Evolutionary conservation across 2,329 filamentous ascomycete genomes (phyloP).

Genomic region (Clonostachys sp.): DNA sequence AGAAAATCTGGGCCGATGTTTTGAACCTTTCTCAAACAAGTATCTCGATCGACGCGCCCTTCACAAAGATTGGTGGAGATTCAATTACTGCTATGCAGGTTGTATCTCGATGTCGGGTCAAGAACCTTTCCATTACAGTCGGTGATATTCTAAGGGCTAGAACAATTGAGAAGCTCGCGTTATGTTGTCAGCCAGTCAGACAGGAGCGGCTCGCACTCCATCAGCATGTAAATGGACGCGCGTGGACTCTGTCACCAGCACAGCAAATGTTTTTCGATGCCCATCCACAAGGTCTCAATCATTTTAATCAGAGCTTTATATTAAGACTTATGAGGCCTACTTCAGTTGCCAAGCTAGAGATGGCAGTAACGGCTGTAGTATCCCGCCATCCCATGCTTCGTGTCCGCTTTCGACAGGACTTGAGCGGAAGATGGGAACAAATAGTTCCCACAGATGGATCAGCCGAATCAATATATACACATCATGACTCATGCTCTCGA

Average conservation of each 20-base stretch:
- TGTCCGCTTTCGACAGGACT: constrained; percentile 3
- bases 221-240: constrained; percentile 24
- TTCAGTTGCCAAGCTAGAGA: constrained; percentile 5
- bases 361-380: constrained; percentile 10
- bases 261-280: constrained; percentile 36
- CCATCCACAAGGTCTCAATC: constrained; percentile 17
- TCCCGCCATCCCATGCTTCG: constrained; percentile 7
- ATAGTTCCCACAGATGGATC: not conserved
- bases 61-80: constrained; percentile 35
- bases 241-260: constrained; percentile 31
- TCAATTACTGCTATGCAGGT: constrained; percentile 37
- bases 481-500: constrained; percentile 27
- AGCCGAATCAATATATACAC: constrained; percentile 3
- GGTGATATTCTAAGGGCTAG: constrained; percentile 20
- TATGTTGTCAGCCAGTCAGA: not conserved
- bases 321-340: constrained; percentile 8
- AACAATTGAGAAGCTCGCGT: constrained; percentile 17
- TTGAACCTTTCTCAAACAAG: not conserved
- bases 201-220: constrained; percentile 20
- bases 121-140: constrained; percentile 19
- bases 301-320: constrained; percentile 35
- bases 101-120: constrained; percentile 27
- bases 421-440: constrained; percentile 4
- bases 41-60: constrained; percentile 18
- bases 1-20: constrained; percentile 13